These are phyloP conservation scores for Termitomyces heimii DNA, from an alignment of 768 basidiomycete species.

Conservation along the genomic window DNA sequence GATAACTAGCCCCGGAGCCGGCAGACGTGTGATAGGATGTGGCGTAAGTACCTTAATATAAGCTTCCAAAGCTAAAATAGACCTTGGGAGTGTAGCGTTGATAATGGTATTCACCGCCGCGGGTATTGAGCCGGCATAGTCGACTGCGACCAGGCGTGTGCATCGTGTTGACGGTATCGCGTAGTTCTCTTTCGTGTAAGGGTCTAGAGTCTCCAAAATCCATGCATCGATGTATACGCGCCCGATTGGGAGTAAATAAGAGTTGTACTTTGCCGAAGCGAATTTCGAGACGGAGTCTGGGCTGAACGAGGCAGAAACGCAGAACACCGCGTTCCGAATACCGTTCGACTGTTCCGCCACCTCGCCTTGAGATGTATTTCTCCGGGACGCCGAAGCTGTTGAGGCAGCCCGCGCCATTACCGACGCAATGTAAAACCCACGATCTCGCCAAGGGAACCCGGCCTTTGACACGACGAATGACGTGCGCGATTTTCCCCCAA, in stretches of 20 bases:
- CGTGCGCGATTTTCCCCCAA: slow-evolving; percentile 68
- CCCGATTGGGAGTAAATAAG: slow-evolving; percentile 67
- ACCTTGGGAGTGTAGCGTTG: slow-evolving; percentile 69
- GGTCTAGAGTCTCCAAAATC: slow-evolving; percentile 95
- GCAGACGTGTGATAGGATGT: slow-evolving; percentile 63
- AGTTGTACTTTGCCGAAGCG: slow-evolving; percentile 66
- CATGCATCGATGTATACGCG: slow-evolving; percentile 88
- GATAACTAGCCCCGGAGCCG: slow-evolving; percentile 56
- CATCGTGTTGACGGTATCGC: slow-evolving; percentile 91
- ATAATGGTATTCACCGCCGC: slow-evolving; percentile 81
- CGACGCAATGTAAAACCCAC: slow-evolving; percentile 81
- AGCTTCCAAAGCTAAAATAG: slow-evolving; percentile 68
- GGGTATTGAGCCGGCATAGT: slow-evolving; percentile 83
- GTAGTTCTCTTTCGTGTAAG: slow-evolving; percentile 90
- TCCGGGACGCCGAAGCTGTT: slow-evolving; percentile 30
- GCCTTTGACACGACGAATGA: slow-evolving; percentile 69
- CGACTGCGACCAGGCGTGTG: slow-evolving; percentile 78
- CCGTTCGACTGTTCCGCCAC: slow-evolving; percentile 31
- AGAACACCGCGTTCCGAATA: slow-evolving; percentile 65
- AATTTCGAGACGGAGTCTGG: slow-evolving; percentile 56
- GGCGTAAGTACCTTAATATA: slow-evolving; percentile 63
- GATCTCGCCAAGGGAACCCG: slow-evolving; percentile 85
- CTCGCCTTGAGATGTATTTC: slow-evolving; percentile 31
- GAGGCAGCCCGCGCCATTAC: slow-evolving; percentile 56
- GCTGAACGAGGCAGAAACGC: slow-evolving; percentile 78